Evolutionary conservation across 768 basidiomycete species (phyloP).

Genomic region (Boletus subparvulus): DNA sequence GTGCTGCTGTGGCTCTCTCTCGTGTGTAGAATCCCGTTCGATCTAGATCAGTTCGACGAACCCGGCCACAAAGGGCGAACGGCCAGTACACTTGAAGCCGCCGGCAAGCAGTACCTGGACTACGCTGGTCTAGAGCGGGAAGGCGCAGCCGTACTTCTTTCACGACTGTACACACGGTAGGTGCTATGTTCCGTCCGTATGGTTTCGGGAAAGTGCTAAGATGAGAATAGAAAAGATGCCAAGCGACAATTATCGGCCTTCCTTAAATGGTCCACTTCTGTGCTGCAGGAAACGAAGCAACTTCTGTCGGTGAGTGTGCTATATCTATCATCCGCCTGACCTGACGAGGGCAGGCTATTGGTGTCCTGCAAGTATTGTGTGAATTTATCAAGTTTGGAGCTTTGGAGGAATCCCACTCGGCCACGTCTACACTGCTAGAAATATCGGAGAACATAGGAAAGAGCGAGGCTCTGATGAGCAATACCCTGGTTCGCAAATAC

Average conservation of each 20-base stretch:
- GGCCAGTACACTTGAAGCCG: constrained; percentile 51
- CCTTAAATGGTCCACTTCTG: constrained; percentile 44
- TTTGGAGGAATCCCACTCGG: constrained; percentile 47
- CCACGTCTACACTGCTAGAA: constrained; percentile 44
- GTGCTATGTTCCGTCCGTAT: constrained; percentile 14
- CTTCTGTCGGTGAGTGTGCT: constrained; percentile 47
- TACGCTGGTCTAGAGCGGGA: constrained; percentile 84
- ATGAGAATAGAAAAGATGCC: constrained; percentile 54
- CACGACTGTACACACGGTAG: constrained; percentile 78
- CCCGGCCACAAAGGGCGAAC: constrained; percentile 50
- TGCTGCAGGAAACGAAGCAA: constrained; percentile 41
- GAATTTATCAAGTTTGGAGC: constrained; percentile 68
- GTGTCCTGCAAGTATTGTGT: constrained; percentile 65
- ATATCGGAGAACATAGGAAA: constrained; percentile 45
- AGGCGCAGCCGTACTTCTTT: constrained; percentile 76
- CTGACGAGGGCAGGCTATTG: constrained; percentile 53
- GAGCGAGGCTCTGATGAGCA: constrained; percentile 43
- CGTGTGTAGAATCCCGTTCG: constrained; percentile 92
- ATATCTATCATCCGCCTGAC: neutral
- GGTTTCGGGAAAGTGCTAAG: constrained; percentile 8
- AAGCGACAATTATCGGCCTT: constrained; percentile 50
- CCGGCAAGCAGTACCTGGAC: constrained; percentile 57
- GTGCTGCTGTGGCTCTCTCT: constrained; percentile 92
- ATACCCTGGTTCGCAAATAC: constrained; percentile 69
- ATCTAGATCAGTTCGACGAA: constrained; percentile 83